A percentile compares a stretch with the other conserved stretches of the same genome.
phyloP scores from a whole-genome alignment of 352 stramenopile species.

The Pythium brassicae region DNA sequence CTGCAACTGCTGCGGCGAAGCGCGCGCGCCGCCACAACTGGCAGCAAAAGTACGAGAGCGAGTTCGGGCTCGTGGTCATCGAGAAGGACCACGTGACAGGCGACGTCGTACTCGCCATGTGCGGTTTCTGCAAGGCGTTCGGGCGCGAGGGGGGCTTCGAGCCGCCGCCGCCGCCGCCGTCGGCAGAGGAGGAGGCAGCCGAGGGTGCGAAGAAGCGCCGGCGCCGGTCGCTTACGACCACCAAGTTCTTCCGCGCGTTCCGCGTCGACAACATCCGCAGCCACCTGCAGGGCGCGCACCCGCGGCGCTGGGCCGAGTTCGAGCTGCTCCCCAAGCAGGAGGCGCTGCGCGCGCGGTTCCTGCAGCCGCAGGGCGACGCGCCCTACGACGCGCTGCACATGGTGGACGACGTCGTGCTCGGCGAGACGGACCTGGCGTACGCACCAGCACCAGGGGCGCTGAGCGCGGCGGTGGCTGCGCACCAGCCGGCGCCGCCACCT shows the following conservation, averaged over 20 bases:
- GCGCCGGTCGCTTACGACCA: slow-evolving; percentile 73
- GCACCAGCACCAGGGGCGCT: slow-evolving; percentile 39
- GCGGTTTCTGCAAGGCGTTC: slow-evolving; percentile 82
- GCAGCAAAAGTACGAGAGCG: slow-evolving; percentile 79
- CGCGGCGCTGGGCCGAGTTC: slow-evolving; percentile 71
- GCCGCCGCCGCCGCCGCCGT: slow-evolving; percentile 49
- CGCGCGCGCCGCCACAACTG: slow-evolving; percentile 68
- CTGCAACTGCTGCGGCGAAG: slow-evolving; percentile 18
- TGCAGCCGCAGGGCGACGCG: slow-evolving; percentile 65
- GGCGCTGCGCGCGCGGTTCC: slow-evolving; percentile 39
- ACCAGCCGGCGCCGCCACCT: not conserved
- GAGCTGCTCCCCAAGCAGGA: slow-evolving; percentile 80
- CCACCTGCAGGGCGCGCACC: slow-evolving; percentile 73
- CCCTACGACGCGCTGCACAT: slow-evolving; percentile 62
- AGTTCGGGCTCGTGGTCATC: slow-evolving; percentile 70
- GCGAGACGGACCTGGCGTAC: slow-evolving; percentile 60
- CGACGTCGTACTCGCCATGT: slow-evolving; percentile 79
- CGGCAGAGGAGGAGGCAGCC: slow-evolving; percentile 21
- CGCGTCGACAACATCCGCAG: slow-evolving; percentile 85
- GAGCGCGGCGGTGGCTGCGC: slow-evolving; percentile 22
- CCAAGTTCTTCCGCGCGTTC: slow-evolving; percentile 85
- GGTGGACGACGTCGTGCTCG: slow-evolving; percentile 69
- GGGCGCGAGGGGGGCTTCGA: slow-evolving; percentile 75
- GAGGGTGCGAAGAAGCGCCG: slow-evolving; percentile 67
- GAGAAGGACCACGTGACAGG: slow-evolving; percentile 59